phyloP scores from a whole-genome alignment of 2,329 filamentous ascomycete species.

The Macrophomina pseudophaseolina region DNA sequence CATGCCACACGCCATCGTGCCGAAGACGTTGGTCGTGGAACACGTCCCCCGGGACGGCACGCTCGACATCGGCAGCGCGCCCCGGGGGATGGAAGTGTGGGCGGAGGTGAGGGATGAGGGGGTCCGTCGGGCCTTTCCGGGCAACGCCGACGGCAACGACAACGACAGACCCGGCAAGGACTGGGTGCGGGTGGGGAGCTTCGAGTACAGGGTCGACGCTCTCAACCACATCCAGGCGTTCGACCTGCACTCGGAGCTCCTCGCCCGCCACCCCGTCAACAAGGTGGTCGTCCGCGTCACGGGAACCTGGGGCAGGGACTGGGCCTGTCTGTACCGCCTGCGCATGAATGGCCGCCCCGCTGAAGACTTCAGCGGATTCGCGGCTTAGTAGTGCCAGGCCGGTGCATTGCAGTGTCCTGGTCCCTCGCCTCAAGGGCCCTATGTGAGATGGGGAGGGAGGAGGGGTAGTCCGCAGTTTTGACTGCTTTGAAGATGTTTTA shows the following conservation, averaged over 20 bases:
- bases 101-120: slow-evolving; percentile 37
- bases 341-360: slow-evolving; percentile 46
- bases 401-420: slow-evolving; percentile 5
- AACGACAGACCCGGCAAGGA: slow-evolving; percentile 28
- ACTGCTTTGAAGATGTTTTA: background rate
- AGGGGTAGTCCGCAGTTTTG: background rate
- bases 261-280: slow-evolving; percentile 34
- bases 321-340: slow-evolving; percentile 55
- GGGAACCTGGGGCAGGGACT: slow-evolving; percentile 51
- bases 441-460: background rate
- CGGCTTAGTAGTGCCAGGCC: slow-evolving; percentile 4
- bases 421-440: background rate
- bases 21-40: slow-evolving; percentile 51
- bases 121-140: slow-evolving; percentile 44
- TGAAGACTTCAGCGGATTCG: background rate
- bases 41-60: slow-evolving; percentile 50
- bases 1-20: slow-evolving; percentile 43
- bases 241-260: slow-evolving; percentile 37
- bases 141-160: slow-evolving; percentile 40
- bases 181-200: slow-evolving; percentile 49
- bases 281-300: slow-evolving; percentile 47
- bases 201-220: slow-evolving; percentile 48
- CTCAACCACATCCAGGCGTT: slow-evolving; percentile 51
- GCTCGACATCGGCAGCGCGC: slow-evolving; percentile 48
- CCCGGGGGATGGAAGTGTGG: slow-evolving; percentile 53